These are phyloP conservation scores for Lenwebbia sp. DNA, from an alignment of 345 rosid species.

Conservation along the genomic window DNA sequence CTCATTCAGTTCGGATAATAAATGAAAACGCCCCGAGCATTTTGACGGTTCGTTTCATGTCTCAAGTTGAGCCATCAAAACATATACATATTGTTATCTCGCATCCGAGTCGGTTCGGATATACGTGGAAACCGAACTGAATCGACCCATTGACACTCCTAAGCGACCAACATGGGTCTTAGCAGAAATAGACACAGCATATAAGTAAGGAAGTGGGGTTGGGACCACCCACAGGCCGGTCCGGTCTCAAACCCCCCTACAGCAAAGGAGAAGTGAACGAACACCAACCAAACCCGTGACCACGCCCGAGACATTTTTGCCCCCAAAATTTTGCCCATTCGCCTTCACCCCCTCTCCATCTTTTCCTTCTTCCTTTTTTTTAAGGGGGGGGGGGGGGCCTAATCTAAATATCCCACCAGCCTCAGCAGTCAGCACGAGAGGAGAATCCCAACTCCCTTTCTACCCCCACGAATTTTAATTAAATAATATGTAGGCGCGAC, in stretches of 20 bases:
- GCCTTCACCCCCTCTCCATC: neutral
- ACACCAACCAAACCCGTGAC: neutral
- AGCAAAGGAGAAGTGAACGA: neutral
- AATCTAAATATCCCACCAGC: no score
- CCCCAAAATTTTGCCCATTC: neutral
- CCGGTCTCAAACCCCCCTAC: no score
- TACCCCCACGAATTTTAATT: neutral
- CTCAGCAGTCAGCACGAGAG: neutral
- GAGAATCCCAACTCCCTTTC: neutral
- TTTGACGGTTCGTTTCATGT: neutral
- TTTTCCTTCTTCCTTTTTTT: neutral
- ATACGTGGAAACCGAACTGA: neutral
- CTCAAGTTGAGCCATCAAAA: neutral
- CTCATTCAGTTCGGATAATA: no score
- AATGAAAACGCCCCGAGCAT: neutral
- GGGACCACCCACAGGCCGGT: neutral
- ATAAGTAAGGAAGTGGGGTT: no score
- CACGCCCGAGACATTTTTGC: neutral
- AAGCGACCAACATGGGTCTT: neutral
- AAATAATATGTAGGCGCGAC: neutral
- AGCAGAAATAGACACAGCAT: neutral
- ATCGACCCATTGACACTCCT: neutral
- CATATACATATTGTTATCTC: no score
- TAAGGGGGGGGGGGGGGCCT: no score
- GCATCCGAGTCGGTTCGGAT: neutral